phyloP scores from a whole-genome alignment of 2,329 filamentous ascomycete species.

The Emergomyces orientalis region DNA sequence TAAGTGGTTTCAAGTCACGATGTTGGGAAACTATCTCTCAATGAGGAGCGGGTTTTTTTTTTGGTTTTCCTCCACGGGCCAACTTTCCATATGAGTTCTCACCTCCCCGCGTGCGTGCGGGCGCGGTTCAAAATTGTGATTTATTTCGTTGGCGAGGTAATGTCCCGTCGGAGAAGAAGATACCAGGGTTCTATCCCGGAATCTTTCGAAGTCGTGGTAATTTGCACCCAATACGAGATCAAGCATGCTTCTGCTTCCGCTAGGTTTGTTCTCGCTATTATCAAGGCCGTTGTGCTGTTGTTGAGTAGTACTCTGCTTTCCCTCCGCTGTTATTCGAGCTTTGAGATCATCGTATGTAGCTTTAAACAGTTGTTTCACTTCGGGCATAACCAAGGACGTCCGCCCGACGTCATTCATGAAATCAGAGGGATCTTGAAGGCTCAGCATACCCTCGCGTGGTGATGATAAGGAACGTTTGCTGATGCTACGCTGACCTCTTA shows the following conservation, averaged over 20 bases:
- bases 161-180: background rate
- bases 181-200: constrained; percentile 14
- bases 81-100: constrained; percentile 1
- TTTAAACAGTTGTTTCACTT: constrained; percentile 40
- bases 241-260: constrained; percentile 10
- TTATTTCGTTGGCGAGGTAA: background rate
- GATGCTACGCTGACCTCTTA: constrained; percentile 34
- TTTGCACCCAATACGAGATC: constrained; percentile 13
- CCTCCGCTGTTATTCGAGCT: constrained; percentile 21
- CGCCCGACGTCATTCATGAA: constrained; percentile 49
- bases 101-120: background rate
- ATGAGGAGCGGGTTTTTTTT: background rate
- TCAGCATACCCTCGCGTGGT: constrained; percentile 36
- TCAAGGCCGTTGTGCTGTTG: background rate
- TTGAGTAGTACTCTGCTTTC: background rate
- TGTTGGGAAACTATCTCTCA: background rate
- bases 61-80: background rate
- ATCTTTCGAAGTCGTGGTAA: constrained; percentile 14
- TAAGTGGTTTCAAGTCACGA: background rate
- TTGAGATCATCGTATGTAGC: constrained; percentile 22
- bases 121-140: background rate
- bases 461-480: constrained; percentile 28
- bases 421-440: constrained; percentile 52
- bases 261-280: background rate
- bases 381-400: constrained; percentile 40